Percentiles rank a stretch among this genome's conserved stretches.
Conservation (phyloP, 345 rosid genomes). For the Pseudoturritis turrita region DNA sequence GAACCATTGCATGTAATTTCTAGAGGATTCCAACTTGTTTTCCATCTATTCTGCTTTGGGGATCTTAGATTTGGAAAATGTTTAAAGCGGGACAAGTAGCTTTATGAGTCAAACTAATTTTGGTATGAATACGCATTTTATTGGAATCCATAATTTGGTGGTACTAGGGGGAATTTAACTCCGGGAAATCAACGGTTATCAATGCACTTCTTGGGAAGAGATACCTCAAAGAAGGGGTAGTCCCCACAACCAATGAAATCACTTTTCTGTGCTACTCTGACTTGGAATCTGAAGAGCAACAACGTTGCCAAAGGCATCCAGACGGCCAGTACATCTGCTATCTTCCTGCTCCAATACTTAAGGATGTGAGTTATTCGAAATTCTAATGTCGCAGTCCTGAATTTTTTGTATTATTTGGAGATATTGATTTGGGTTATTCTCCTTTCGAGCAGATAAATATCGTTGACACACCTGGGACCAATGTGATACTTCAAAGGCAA, state of each 20-base stretch:
- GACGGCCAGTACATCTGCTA: slow-evolving; percentile 89
- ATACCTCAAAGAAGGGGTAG: slow-evolving; percentile 85
- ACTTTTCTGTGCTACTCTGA: slow-evolving; percentile 75
- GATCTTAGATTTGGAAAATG: not conserved
- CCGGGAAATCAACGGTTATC: slow-evolving; percentile 93
- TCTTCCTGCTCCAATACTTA: slow-evolving; percentile 85
- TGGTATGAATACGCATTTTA: not conserved
- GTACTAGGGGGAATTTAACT: slow-evolving; percentile 86
- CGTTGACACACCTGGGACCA: slow-evolving; percentile 94
- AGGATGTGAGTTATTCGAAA: slow-evolving; percentile 53
- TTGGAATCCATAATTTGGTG: slow-evolving; percentile 10
- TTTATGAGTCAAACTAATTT: not conserved
- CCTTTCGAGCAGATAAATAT: slow-evolving; percentile 66
- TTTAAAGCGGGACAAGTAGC: not conserved
- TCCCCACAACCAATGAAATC: slow-evolving; percentile 95
- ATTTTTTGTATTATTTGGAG: not conserved
- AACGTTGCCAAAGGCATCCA: slow-evolving; percentile 84
- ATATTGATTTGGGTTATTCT: slow-evolving; percentile 12
- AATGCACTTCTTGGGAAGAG: slow-evolving; percentile 93
- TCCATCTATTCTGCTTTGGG: not conserved
- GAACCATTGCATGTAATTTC: not conserved
- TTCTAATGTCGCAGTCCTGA: not conserved
- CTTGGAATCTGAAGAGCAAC: slow-evolving; percentile 52
- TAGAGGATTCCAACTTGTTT: not conserved
- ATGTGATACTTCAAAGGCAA: slow-evolving; percentile 96